phyloP scores from a whole-genome alignment of 1,284 basidiomycete species.

The Phlebopus sp. region DNA sequence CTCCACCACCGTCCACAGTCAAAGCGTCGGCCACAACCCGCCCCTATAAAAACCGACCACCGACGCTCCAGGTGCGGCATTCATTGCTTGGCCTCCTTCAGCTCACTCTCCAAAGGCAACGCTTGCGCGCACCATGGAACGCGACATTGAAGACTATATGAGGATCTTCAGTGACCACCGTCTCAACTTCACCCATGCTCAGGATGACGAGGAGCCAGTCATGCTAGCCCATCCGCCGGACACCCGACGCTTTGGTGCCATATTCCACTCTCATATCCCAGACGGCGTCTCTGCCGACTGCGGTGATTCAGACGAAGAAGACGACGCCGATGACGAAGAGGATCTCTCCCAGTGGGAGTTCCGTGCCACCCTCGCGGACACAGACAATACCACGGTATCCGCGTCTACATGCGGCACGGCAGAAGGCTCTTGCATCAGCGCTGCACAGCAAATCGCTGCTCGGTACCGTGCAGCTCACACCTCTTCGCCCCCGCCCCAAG shows the following conservation, averaged over 20 bases:
- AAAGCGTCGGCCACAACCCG: conserved; percentile 19
- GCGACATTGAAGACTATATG: conserved; percentile 1
- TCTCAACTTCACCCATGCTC: background rate
- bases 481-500: background rate
- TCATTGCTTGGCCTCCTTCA: background rate
- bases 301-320: conserved; percentile 11
- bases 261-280: conserved; percentile 16
- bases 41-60: conserved; percentile 19
- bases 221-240: conserved; percentile 11
- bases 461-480: conserved; percentile 33
- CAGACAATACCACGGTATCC: background rate
- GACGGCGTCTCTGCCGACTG: conserved; percentile 5
- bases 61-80: background rate
- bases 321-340: conserved; percentile 6
- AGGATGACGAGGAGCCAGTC: conserved; percentile 1
- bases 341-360: conserved; percentile 16
- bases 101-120: background rate
- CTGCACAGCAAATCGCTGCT: conserved; percentile 39
- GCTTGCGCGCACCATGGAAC: conserved; percentile 13
- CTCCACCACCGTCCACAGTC: conserved; percentile 16
- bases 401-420: conserved; percentile 3
- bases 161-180: conserved; percentile 7
- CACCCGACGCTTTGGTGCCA: conserved; percentile 28
- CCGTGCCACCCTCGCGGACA: conserved; percentile 4
- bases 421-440: conserved; percentile 24